A percentile compares a stretch with the other conserved stretches of the same genome.
These are phyloP conservation scores for Magnolia officinalis DNA, from an alignment of 164 flowering plant genomes.

Conservation along the genomic window DNA sequence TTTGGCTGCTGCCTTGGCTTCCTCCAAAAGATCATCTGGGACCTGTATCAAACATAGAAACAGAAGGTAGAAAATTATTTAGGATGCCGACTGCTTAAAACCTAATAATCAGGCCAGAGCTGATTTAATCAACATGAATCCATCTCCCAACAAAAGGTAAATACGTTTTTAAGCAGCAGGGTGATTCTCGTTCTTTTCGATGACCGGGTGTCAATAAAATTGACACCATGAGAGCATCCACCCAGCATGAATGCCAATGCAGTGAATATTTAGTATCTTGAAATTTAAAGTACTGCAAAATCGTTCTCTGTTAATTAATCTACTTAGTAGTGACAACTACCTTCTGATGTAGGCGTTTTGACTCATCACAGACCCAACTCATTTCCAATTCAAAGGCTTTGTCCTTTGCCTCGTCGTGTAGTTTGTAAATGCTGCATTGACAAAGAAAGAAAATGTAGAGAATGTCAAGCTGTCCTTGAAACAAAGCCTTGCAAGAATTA, in stretches of 20 bases:
- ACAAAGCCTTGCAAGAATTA: neutral
- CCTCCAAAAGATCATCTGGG: slow-evolving; percentile 49
- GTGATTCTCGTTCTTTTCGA: too few relatives aligned
- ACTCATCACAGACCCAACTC: slow-evolving; percentile 99
- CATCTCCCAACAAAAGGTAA: neutral
- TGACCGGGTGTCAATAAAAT: too few relatives aligned
- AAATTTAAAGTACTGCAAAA: neutral
- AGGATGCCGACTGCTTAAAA: neutral
- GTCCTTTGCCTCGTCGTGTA: slow-evolving; percentile 98
- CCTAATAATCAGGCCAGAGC: neutral
- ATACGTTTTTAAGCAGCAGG: neutral
- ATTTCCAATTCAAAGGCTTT: slow-evolving; percentile 93
- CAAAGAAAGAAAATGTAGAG: neutral
- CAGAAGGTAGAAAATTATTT: neutral
- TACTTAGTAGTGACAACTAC: slow-evolving; percentile 29
- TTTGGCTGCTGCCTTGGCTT: slow-evolving; percentile 56
- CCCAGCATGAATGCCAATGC: neutral
- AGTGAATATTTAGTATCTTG: neutral
- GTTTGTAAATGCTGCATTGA: slow-evolving; percentile 65
- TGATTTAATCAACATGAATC: neutral
- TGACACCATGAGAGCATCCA: neutral
- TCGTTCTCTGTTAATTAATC: neutral
- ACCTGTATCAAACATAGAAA: slow-evolving; percentile 32
- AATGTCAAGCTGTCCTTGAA: neutral
- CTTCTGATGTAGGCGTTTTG: slow-evolving; percentile 86